Conservation (phyloP, 1,284 basidiomycete species). For the Melanopsichium pennsylvanicum region DNA sequence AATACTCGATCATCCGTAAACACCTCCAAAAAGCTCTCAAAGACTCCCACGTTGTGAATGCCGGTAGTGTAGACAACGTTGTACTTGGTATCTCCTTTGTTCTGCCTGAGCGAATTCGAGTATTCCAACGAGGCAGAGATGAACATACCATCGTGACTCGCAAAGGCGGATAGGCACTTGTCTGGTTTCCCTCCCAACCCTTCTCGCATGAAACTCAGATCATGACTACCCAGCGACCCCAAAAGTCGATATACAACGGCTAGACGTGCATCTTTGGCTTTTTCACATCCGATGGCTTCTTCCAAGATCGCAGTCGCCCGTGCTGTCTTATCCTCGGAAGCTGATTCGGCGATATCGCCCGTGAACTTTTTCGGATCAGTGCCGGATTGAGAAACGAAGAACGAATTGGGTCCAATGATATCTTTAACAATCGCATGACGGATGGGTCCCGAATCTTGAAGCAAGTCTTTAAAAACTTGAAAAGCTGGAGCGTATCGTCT, state of each 20-base stretch:
- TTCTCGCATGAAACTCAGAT: conserved; percentile 68
- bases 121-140: conserved; percentile 47
- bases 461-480: conserved; percentile 62
- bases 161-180: conserved; percentile 31
- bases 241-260: conserved; percentile 62
- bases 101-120: conserved; percentile 4
- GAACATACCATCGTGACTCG: conserved; percentile 45
- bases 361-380: conserved; percentile 61
- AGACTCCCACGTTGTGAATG: conserved; percentile 64
- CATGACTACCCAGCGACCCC: conserved; percentile 66
- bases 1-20: conserved; percentile 66
- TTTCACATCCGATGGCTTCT: conserved; percentile 48
- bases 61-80: conserved; percentile 49
- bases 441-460: conserved; percentile 61
- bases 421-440: conserved; percentile 67
- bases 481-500: conserved; percentile 67
- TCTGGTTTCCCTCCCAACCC: conserved; percentile 42
- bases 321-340: conserved; percentile 13
- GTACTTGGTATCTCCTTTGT: conserved; percentile 29
- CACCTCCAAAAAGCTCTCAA: conserved; percentile 68
- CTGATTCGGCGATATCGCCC: conserved; percentile 50
- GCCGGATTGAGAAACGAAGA: conserved; percentile 66
- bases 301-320: conserved; percentile 25
- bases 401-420: conserved; percentile 67
- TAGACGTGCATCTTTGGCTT: conserved; percentile 50